Evolutionary conservation across 2,329 filamentous ascomycete species (phyloP).

Genomic region (Sphaerulina musiva): DNA sequence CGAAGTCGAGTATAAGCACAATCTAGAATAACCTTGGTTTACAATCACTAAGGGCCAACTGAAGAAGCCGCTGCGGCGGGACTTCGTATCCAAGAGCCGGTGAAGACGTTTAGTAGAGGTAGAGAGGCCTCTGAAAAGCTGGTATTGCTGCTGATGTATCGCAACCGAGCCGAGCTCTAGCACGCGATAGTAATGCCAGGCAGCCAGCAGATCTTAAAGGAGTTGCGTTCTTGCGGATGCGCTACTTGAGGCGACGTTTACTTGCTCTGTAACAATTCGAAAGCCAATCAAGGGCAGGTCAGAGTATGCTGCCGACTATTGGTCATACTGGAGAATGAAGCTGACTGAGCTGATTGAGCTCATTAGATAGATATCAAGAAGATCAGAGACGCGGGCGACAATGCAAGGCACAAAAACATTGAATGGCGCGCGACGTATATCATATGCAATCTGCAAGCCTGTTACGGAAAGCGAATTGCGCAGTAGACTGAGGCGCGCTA

Average conservation of each 20-base stretch:
- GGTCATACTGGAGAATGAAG: background rate
- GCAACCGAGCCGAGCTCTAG: background rate
- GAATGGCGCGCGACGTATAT: background rate
- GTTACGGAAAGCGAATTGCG: background rate
- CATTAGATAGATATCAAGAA: background rate
- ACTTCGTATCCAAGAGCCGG: too few relatives aligned
- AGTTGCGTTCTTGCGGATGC: background rate
- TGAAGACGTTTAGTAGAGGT: too few relatives aligned
- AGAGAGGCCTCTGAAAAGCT: too few relatives aligned
- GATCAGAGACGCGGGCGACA: background rate
- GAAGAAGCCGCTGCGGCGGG: too few relatives aligned
- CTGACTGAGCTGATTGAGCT: background rate
- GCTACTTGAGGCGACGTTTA: background rate
- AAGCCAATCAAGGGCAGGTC: background rate
- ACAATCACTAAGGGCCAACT: too few relatives aligned
- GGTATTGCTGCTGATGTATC: too few relatives aligned
- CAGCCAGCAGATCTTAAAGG: background rate
- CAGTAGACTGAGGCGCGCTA: background rate
- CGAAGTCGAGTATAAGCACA: too few relatives aligned
- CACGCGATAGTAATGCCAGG: background rate
- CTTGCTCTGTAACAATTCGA: background rate
- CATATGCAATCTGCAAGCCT: background rate
- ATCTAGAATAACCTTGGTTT: too few relatives aligned
- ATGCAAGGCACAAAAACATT: background rate
- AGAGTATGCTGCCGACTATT: background rate